Conservation (phyloP, 106 monocot species). For the Amphibolis antarctica region DNA sequence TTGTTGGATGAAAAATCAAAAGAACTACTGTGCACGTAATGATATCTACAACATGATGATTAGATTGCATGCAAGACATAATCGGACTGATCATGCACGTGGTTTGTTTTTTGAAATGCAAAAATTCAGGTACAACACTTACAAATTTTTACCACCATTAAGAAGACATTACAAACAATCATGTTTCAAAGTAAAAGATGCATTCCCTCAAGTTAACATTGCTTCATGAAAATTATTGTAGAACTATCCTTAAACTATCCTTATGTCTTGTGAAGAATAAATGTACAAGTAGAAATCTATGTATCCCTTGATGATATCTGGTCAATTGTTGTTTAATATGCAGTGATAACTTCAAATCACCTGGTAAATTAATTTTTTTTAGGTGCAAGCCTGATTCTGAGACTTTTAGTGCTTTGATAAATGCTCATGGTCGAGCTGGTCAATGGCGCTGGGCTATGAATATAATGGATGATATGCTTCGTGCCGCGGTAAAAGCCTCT, state of each 20-base stretch:
- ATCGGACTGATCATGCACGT: constrained; percentile 87
- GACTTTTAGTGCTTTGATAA: constrained; percentile 86
- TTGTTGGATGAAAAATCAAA: constrained; percentile 89
- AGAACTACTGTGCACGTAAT: constrained; percentile 18
- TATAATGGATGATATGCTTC: constrained; percentile 99
- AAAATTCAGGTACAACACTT: constrained; percentile 54
- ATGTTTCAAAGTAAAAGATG: not conserved
- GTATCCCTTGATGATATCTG: no score
- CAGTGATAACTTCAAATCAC: no score
- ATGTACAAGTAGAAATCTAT: no score
- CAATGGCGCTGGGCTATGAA: constrained; percentile 95
- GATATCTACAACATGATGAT: constrained; percentile 28
- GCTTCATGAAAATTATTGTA: no score
- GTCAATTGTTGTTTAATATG: no score
- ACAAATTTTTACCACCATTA: not conserved
- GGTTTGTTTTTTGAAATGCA: constrained; percentile 99
- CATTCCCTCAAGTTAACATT: no score
- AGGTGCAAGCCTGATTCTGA: constrained; percentile 98
- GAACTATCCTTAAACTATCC: no score
- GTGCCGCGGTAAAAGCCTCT: constrained; percentile 56
- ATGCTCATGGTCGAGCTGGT: constrained; percentile 87
- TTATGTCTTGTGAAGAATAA: no score
- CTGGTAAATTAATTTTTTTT: constrained; percentile 10
- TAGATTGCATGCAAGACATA: constrained; percentile 69
- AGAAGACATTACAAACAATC: no score